phyloP scores from a whole-genome alignment of 345 rosid species.

The Laguncularia racemosa region DNA sequence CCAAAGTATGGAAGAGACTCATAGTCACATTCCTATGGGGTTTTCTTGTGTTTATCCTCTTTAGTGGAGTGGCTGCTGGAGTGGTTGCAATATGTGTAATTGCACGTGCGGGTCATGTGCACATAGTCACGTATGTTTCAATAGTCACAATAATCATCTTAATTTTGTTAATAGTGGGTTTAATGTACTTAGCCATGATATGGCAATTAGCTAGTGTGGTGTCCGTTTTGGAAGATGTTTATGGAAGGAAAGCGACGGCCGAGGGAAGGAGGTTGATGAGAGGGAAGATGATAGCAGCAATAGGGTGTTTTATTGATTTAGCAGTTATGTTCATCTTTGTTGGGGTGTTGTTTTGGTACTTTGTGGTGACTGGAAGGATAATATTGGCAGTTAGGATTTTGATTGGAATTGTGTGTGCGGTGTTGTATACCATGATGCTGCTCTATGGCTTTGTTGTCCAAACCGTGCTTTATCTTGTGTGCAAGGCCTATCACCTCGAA shows the following conservation, averaged over 20 bases:
- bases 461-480: conserved; percentile 47
- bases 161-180: conserved; percentile 13
- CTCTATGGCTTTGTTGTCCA: conserved; percentile 35
- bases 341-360: conserved; percentile 8
- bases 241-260: conserved; percentile 32
- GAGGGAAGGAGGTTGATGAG: conserved; percentile 31
- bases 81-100: not conserved
- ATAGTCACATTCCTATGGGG: conserved; percentile 35
- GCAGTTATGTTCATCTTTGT: conserved; percentile 11
- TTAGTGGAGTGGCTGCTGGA: not conserved
- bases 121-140: not conserved
- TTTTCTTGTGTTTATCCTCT: conserved; percentile 14
- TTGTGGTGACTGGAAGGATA: conserved; percentile 22
- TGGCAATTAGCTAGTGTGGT: conserved; percentile 48
- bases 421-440: conserved; percentile 24
- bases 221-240: conserved; percentile 42
- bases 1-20: conserved; percentile 49
- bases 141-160: not conserved
- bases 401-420: conserved; percentile 26
- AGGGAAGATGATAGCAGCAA: conserved; percentile 26
- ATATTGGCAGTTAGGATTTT: conserved; percentile 12
- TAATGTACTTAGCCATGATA: conserved; percentile 26
- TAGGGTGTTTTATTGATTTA: not conserved
- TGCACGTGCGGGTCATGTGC: not conserved
- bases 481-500: conserved; percentile 53